Percentiles rank a stretch among this genome's conserved stretches.
phyloP scores from a whole-genome alignment of 2,329 filamentous ascomycete genomes.

The Aspergillus chevalieri region DNA sequence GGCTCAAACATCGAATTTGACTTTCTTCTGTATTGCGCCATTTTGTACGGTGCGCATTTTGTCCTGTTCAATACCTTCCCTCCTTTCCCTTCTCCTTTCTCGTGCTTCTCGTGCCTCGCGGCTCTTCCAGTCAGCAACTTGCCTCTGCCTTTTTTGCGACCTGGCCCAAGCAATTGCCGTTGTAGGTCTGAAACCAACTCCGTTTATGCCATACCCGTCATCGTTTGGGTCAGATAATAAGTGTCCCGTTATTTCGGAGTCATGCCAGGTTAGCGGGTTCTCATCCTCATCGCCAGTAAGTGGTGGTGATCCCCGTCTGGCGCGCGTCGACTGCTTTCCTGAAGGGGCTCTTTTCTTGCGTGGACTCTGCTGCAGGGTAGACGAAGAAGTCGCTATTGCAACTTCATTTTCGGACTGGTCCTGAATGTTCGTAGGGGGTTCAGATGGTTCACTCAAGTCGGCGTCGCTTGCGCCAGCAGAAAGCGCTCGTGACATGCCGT shows the following conservation, averaged over 20 bases:
- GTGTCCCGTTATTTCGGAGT: slow-evolving; percentile 58
- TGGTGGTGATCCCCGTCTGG: slow-evolving; percentile 29
- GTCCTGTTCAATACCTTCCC: slow-evolving; percentile 28
- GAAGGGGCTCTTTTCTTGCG: slow-evolving; percentile 18
- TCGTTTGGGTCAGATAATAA: slow-evolving; percentile 51
- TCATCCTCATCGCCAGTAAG: slow-evolving; percentile 18
- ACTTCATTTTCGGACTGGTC: slow-evolving; percentile 5
- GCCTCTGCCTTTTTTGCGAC: slow-evolving; percentile 51
- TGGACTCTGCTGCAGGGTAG: slow-evolving; percentile 16
- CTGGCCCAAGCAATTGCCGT: slow-evolving; percentile 53
- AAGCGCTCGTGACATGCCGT: slow-evolving; percentile 16
- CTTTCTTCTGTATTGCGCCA: slow-evolving; percentile 31
- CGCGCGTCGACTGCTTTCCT: slow-evolving; percentile 19
- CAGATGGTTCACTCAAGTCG: slow-evolving; percentile 6
- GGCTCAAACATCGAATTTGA: slow-evolving; percentile 34
- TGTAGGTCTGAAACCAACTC: slow-evolving; percentile 58
- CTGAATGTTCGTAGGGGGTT: slow-evolving; percentile 7
- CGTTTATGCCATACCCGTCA: slow-evolving; percentile 59
- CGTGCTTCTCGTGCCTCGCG: slow-evolving; percentile 55
- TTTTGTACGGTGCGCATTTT: slow-evolving; percentile 22
- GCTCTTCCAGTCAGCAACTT: slow-evolving; percentile 54
- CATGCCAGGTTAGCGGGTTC: slow-evolving; percentile 47
- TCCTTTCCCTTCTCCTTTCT: slow-evolving; percentile 50
- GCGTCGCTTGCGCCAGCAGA: slow-evolving; percentile 6
- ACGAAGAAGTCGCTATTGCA: slow-evolving; percentile 8